Base-by-base conservation (phyloP, 1,284 basidiomycete species). In the Malassezia cuniculi region DNA sequence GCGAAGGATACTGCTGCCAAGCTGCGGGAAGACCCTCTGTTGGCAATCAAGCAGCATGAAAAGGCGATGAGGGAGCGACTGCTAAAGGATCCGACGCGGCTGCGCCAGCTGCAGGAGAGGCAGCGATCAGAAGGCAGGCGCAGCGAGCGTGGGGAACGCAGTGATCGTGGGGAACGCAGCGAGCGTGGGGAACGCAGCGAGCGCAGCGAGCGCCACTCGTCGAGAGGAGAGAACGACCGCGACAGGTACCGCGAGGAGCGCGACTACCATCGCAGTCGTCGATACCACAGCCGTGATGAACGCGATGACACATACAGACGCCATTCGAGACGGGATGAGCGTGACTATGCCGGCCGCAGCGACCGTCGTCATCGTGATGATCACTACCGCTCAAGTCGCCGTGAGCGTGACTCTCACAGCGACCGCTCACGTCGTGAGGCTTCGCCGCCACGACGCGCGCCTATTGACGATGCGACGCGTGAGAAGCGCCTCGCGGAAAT, bases 21-120 rank as follows among this genome's bases (percentile, higher is more conserved):
- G 71, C 80, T 97, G 48, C 79, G 90, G 27, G 89, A 95, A 68
- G 90, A 99, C 61, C 90, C 90, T 2, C 69, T 97, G 17, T 75
- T 97, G 17, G 85, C 85, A 10, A 97, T 97, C 72, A 95, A 95
- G 70, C 82, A 86, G 67, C 89, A 95, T 63, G 90, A 99, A 69
- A 86, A 94, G 66, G 81, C 83, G 6, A 82, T 86, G 6, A 82
- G 87, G 52, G 78, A 93, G 54, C 78, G 85, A 3, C 73, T 97
- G 36, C 77, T 89, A 72, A 80, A 82, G 40, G 89, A 94, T 56
- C 93, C 93, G 11, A 77, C 87, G 15, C 81, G 86, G 24, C 70
- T 94, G 31, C 79, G 58, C 1, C 49, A 61, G 29, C 47, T 66
- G 47, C 51, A 57, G 82, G 70, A 73, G 85, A 72, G 81, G 80